Evolutionary conservation across 129 eudicot species (phyloP).

Genomic region (Saussurea involucrata): DNA sequence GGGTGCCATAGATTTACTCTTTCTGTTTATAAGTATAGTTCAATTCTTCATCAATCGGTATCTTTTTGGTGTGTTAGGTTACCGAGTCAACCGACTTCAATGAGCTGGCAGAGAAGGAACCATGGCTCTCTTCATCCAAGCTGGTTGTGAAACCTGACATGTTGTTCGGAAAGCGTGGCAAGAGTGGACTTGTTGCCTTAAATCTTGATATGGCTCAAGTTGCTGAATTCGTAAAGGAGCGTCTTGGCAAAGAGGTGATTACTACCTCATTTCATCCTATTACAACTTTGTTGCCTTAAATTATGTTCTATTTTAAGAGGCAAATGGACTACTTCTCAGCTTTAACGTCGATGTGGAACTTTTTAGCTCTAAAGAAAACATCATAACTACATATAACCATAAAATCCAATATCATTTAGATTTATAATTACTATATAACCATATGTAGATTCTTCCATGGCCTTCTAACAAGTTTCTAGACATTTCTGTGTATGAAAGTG

Average conservation of each 20-base stretch:
- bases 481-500: no score
- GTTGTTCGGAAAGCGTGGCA: conserved; percentile 97
- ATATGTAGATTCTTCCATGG: no score
- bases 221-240: conserved; percentile 75
- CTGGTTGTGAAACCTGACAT: conserved; percentile 96
- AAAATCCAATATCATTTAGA: no score
- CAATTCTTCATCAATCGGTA: neutral
- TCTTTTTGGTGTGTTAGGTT: conserved; percentile 43
- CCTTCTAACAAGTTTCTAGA: no score
- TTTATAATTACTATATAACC: no score
- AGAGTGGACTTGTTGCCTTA: conserved; percentile 93
- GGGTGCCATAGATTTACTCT: neutral
- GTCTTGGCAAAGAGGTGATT: conserved; percentile 86
- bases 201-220: conserved; percentile 88
- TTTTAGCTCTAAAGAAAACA: neutral
- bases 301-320: neutral
- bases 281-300: neutral
- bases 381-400: neutral
- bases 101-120: conserved; percentile 69
- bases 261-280: neutral
- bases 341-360: neutral
- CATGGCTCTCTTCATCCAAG: conserved; percentile 84
- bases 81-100: conserved; percentile 75
- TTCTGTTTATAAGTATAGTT: neutral
- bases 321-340: neutral